These are phyloP conservation scores for Leptographium galeiforme DNA, from an alignment of 2,329 filamentous ascomycete species.

Conservation along the genomic window DNA sequence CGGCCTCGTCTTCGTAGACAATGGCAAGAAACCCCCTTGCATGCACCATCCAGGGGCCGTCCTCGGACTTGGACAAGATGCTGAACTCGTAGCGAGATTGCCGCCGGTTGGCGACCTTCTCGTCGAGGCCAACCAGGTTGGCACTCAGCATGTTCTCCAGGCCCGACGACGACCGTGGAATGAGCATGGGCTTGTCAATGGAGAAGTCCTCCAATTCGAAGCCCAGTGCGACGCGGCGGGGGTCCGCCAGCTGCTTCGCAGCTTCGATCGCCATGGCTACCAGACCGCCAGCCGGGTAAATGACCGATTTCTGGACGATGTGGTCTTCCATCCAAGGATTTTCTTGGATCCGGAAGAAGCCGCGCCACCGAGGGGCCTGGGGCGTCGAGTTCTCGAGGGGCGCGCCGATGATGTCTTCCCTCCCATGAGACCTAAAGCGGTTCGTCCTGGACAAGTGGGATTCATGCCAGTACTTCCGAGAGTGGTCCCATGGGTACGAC, in stretches of 20 bases:
- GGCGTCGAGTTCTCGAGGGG: slow-evolving; percentile 14
- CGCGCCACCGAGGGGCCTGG: slow-evolving; percentile 26
- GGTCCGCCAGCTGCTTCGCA: slow-evolving; percentile 14
- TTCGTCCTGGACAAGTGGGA: slow-evolving; percentile 18
- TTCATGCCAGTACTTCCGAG: slow-evolving; percentile 24
- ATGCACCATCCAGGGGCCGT: slow-evolving; percentile 24
- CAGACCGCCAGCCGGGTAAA: slow-evolving; percentile 24
- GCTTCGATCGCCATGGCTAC: slow-evolving; percentile 26
- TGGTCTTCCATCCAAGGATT: slow-evolving; percentile 34
- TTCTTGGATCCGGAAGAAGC: slow-evolving; percentile 25
- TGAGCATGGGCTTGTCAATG: slow-evolving; percentile 12
- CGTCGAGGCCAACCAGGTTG: slow-evolving; percentile 13
- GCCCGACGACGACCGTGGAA: slow-evolving; percentile 17
- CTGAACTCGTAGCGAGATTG: slow-evolving; percentile 9
- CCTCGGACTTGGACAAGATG: slow-evolving; percentile 31
- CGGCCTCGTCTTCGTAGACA: neutral
- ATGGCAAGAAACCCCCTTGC: slow-evolving; percentile 20
- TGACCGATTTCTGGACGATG: slow-evolving; percentile 20
- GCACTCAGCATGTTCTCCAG: slow-evolving; percentile 37
- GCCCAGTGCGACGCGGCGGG: neutral
- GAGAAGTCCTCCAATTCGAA: slow-evolving; percentile 10
- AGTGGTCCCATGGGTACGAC: slow-evolving; percentile 27
- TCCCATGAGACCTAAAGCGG: slow-evolving; percentile 16
- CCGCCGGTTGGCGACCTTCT: neutral
- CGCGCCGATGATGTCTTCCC: slow-evolving; percentile 17